These are phyloP conservation scores for Eragrostis nindensis DNA, from an alignment of 176 grass and related monocot genomes.

Conservation along the genomic window DNA sequence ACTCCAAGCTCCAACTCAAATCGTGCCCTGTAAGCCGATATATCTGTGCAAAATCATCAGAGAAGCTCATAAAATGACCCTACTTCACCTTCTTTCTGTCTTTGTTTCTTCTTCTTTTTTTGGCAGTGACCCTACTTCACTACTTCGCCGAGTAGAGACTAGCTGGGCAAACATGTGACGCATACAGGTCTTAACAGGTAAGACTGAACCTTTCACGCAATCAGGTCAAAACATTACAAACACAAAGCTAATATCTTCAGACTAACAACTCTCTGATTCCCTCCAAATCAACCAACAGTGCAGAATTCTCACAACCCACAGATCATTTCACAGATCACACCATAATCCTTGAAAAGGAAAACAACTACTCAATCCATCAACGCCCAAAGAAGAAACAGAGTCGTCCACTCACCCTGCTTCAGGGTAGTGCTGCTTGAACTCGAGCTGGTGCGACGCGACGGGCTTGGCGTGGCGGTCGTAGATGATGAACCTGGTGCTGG, in stretches of 20 bases:
- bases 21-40: neutral
- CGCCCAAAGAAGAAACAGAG: neutral
- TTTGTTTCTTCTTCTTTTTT: too few relatives aligned
- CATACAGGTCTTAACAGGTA: neutral
- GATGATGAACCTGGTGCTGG: slow-evolving; percentile 94
- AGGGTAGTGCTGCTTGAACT: slow-evolving; percentile 96
- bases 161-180: neutral
- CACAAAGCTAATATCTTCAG: neutral
- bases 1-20: neutral
- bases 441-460: slow-evolving; percentile 89
- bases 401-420: slow-evolving; percentile 61
- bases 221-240: neutral
- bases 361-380: neutral
- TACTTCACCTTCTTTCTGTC: too few relatives aligned
- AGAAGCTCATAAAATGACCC: neutral
- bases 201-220: neutral
- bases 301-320: neutral
- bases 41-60: neutral
- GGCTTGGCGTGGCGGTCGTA: slow-evolving; percentile 77
- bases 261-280: neutral
- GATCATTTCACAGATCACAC: neutral
- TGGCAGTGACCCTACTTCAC: neutral
- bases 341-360: neutral
- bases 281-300: neutral
- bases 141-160: neutral